Base-by-base conservation (phyloP, 2,329 filamentous ascomycete genomes). In the Fusarium piperis region DNA sequence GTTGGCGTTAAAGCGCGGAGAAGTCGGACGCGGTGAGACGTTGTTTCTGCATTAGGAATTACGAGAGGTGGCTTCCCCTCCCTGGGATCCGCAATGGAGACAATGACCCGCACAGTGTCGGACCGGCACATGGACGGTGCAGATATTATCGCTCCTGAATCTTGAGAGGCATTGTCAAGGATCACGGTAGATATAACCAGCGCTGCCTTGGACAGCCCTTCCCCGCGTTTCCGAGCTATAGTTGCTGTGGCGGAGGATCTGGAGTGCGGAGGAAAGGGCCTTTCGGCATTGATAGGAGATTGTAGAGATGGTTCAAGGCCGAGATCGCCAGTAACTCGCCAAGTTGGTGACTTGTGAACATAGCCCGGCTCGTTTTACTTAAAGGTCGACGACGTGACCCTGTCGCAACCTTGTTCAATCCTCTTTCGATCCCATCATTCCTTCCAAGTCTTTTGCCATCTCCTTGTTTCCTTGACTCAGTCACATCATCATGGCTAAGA, bases 251-350 rank as follows among this genome's bases (percentile, higher is more conserved):
- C 26, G 53, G 35, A 36, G 53, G 53, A 20, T 57, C 53, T 32
- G 20, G 33, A 26, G 53, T 57, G 35, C 53, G 53, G 53, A 41
- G 53, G 53, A 41, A 35, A 30, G 53, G 33, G 16, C 20, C 1
- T n/a, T 56, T 57, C 53, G 53, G 53, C 53, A 57, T 30, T 30
- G 53, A 57, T 57, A 57, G 20, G 53, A 57, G 16, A 55, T 55
- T 55, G 51, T 36, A 35, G 32, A 55, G 51, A 35, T 55, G 32
- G 51, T 57, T 26, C 33, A 28, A 57, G 53, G 35, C 53, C 35
- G 53, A 39, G 35, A 39, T 38, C 39, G 33, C 7, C 12, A 57
- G 20, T 16, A 35, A 20, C 18, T 15, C 13, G 44, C 32, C 32
- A 35, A 44, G 39, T 16, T 15, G 12, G 11, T 16, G 20, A 48